Evolutionary conservation across 345 rosid species (phyloP), one percentile per base, ranked within the genome.

Genomic region (Brassica incana): DNA sequence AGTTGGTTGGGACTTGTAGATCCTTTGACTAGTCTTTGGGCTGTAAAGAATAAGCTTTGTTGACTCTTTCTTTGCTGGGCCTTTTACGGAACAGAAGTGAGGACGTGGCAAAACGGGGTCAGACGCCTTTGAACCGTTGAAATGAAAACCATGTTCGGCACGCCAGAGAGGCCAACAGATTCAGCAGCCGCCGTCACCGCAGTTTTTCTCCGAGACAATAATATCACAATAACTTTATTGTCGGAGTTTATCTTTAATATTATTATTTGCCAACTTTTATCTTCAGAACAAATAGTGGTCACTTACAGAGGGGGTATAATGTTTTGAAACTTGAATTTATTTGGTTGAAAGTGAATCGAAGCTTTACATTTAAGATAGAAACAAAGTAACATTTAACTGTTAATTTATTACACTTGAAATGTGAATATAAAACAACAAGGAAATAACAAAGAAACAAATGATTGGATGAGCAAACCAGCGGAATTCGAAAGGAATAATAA

Each of bases 101-200:
- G n/a, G 23, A 32, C 67, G 40, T 63, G 67, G 20, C 40, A n/a
- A 2, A 30, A n/a, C 12, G 43, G 23, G 43, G 6, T 33, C 45
- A 8, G 45, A 65, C 33, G 11, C 65, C 64, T 60, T 59, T 10
- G 64, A 58, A 10, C 6, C 7, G 32, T 4, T 60, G 32, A 60
- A 60, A 60, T 23, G 10, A 20, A 65, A 65, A 65, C 68, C 45
- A 65, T 35, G 69, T 36, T 3, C 69, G 50, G 27, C 50, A 48
- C 25, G 61, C 61, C 61, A n/a, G 5, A 65, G 27, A 33, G 6
- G 69, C 69, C 69, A 65, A 65, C n/a, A 65, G 69, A 35, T 35
- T 65, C 25, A 15, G 27, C 48, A 15, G 69, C 69, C 25, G 69
- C 69, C 6, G 69, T 33, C 11, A 18, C 69, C 45, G 27, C 69